Conservation (phyloP, 352 stramenopile species). For the Globisporangium cystogenes region DNA sequence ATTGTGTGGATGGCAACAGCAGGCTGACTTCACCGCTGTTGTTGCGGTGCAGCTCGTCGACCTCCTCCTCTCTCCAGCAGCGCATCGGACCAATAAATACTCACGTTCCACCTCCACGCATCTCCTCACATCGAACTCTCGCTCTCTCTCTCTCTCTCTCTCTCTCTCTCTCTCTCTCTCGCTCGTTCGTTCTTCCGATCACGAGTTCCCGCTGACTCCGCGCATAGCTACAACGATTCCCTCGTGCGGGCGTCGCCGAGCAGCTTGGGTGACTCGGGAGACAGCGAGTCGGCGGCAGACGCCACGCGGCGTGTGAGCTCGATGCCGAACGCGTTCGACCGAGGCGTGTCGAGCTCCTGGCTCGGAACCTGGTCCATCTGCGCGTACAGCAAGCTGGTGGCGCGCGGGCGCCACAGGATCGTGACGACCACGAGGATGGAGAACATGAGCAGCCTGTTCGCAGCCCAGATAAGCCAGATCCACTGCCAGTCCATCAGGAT, state of each 20-base stretch:
- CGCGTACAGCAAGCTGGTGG: constrained; percentile 61
- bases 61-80: neutral
- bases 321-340: constrained; percentile 38
- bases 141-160: neutral
- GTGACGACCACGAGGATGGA: constrained; percentile 54
- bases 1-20: too few relatives aligned
- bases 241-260: neutral
- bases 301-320: constrained; percentile 54
- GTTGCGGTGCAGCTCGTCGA: neutral
- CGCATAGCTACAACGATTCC: constrained; percentile 8
- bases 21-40: too few relatives aligned
- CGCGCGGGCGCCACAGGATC: constrained; percentile 68
- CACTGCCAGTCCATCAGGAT: constrained; percentile 63
- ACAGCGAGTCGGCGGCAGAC: constrained; percentile 39
- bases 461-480: constrained; percentile 78
- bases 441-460: constrained; percentile 69
- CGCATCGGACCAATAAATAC: neutral
- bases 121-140: neutral
- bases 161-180: neutral
- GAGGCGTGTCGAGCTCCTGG: constrained; percentile 46
- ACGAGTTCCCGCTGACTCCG: neutral
- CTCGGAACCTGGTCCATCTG: constrained; percentile 79
- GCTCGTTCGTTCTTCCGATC: neutral
- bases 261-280: neutral
- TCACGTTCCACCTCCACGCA: too few relatives aligned